Conservation (phyloP, 345 rosid genomes). For the Trapa incisa region DNA sequence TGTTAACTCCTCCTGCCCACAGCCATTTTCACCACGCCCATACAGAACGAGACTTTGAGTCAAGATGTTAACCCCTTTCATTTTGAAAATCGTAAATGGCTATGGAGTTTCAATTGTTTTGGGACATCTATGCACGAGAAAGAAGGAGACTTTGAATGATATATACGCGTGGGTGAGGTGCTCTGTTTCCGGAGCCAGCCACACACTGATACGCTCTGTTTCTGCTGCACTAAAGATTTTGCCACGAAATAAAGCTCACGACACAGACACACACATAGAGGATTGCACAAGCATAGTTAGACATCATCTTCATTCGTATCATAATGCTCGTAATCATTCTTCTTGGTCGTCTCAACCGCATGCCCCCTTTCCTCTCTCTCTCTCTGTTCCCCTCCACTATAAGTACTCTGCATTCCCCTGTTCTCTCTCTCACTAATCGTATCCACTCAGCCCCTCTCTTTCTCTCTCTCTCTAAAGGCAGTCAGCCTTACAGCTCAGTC, state of each 20-base stretch:
- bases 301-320: conserved; percentile 58
- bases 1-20: not conserved
- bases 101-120: not conserved
- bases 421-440: not conserved
- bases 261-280: not conserved
- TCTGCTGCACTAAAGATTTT: conserved; percentile 2
- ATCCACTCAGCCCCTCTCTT: not conserved
- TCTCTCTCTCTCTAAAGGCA: too few species aligned
- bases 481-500: not conserved
- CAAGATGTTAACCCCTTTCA: too few species aligned
- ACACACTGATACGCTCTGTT: not conserved
- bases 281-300: not conserved
- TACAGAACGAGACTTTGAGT: too few species aligned
- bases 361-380: conserved; percentile 28
- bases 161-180: not conserved
- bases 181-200: not conserved
- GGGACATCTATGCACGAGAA: not conserved
- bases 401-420: conserved; percentile 3
- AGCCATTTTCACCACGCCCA: too few species aligned
- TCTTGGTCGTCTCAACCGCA: conserved; percentile 98
- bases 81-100: not conserved
- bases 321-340: conserved; percentile 93
- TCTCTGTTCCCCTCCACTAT: conserved; percentile 8
- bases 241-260: not conserved
- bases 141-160: not conserved